A percentile compares a stretch with the other conserved stretches of the same genome.
Conservation (phyloP, 2,329 filamentous ascomycete species). For the Ophiostoma himal-ulmi region DNA sequence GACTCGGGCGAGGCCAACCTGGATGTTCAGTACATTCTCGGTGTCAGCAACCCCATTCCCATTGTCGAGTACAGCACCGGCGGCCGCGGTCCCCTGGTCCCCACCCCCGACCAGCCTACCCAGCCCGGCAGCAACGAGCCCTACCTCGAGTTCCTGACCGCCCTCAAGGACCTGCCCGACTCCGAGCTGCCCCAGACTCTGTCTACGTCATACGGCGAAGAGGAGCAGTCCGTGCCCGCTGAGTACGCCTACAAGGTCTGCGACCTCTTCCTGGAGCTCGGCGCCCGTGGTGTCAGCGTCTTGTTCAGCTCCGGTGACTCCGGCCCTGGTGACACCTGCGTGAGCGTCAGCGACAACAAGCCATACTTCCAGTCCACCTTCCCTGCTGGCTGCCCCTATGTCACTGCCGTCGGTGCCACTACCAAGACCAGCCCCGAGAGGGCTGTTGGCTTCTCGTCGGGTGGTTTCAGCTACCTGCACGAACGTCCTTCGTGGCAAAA, state of each 20-base stretch:
- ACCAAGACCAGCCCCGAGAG: conserved; percentile 32
- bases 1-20: conserved; percentile 52
- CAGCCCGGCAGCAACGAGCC: conserved; percentile 58
- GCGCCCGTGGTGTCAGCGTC: conserved; percentile 61
- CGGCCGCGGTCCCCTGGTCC: conserved; percentile 52
- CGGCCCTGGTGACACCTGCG: conserved; percentile 57
- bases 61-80: conserved; percentile 56
- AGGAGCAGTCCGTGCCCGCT: conserved; percentile 57
- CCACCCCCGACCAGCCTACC: conserved; percentile 45
- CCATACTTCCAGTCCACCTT: conserved; percentile 39
- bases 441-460: conserved; percentile 33
- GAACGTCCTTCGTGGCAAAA: conserved; percentile 39
- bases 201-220: conserved; percentile 60
- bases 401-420: conserved; percentile 53
- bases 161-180: conserved; percentile 48
- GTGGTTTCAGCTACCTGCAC: conserved; percentile 46
- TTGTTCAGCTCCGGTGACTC: conserved; percentile 55
- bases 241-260: conserved; percentile 58
- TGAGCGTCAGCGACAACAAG: conserved; percentile 46
- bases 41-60: conserved; percentile 48
- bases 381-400: conserved; percentile 36
- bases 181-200: conserved; percentile 54
- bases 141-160: conserved; percentile 58
- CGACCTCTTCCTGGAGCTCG: conserved; percentile 58
- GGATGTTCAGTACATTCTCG: conserved; percentile 56